Evolutionary conservation across 1,284 basidiomycete genomes (phyloP), one percentile per base, ranked within the genome.

Genomic region (Cutaneotrichosporon arboriforme): DNA sequence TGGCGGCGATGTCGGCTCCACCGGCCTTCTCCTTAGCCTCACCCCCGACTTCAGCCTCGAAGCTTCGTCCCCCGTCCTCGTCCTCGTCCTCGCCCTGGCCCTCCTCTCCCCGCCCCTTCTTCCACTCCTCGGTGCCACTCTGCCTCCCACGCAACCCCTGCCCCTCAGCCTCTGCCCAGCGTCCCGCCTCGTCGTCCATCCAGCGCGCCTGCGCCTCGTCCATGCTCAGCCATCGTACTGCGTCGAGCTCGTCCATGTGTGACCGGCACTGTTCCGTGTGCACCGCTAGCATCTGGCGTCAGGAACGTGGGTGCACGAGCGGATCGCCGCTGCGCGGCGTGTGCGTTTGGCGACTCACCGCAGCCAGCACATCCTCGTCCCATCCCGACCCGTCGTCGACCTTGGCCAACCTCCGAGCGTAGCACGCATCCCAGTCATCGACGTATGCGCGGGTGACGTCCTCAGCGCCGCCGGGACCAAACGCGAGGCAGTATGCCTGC

Each of bases 361-460:
- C 36, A n/a, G 52, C 35, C 8, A 77, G 59, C 10, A 65, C 59
- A 12, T 35, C 39, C 52, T 75, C 75, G 12, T 59, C 51, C 21
- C 62, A 71, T 70, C 31, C 65, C 61, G 44, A 36, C 56, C 53
- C 34, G 10, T 50, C 31, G 12, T 21, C 23, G n/a, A 47, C 50
- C 51, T 40, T 48, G 18, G 35, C 42, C 34, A 23, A 21, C 17
- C 57, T 22, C 20, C 57, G 52, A 13, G 58, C 56, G 52, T 69
- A n/a, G 18, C 67, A 47, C 49, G 55, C 66, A 4, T 62, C 56
- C 64, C 62, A 74, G 54, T 75, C 72, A 14, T 68, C 64, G 12
- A 76, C 71, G 59, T 78, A 78, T n/a, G 64, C 73, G 17, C 66
- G 59, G 4, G 73, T 76, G 12, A 79, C 77, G 55, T 79, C 78